Evolutionary conservation across 257 asterid genomes (phyloP).

Genomic region (Nicotiana otophora): DNA sequence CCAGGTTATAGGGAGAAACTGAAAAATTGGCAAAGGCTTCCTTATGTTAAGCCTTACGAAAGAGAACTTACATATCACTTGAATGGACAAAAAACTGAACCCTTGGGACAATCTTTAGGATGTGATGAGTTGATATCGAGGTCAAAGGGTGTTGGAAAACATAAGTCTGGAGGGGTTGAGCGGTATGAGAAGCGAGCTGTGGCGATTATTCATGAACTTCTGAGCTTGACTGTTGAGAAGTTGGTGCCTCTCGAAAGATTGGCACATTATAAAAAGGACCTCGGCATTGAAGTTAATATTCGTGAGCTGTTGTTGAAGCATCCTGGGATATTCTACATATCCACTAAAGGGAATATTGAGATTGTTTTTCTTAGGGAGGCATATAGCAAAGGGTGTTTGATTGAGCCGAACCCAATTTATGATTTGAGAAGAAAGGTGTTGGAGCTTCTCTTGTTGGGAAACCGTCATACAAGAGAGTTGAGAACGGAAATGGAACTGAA

Average conservation of each 20-base stretch:
- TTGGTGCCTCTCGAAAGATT: conserved; percentile 67
- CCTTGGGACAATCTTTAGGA: neutral
- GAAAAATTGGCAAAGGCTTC: conserved; percentile 79
- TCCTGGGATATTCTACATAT: conserved; percentile 76
- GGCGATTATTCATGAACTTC: conserved; percentile 75
- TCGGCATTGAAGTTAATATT: conserved; percentile 71
- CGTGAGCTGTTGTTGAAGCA: conserved; percentile 81
- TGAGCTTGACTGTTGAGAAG: conserved; percentile 81
- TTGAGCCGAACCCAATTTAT: conserved; percentile 41
- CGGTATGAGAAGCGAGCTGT: conserved; percentile 81
- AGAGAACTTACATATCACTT: neutral
- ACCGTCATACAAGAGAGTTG: conserved; percentile 46
- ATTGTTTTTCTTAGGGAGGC: conserved; percentile 70
- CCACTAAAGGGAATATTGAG: conserved; percentile 52
- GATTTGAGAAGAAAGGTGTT: conserved; percentile 58
- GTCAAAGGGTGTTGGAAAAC: conserved; percentile 30
- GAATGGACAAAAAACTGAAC: neutral
- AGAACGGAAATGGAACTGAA: conserved; percentile 19
- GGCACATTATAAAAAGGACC: conserved; percentile 79
- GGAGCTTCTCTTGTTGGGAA: conserved; percentile 58
- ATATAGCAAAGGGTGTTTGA: conserved; percentile 47
- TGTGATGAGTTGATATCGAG: conserved; percentile 6
- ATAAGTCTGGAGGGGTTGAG: conserved; percentile 56
- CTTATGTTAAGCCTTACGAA: conserved; percentile 66
- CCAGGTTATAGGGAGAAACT: conserved; percentile 58